Base-by-base conservation (phyloP, 2,329 filamentous ascomycete species). In the Sporothrix globosa region DNA sequence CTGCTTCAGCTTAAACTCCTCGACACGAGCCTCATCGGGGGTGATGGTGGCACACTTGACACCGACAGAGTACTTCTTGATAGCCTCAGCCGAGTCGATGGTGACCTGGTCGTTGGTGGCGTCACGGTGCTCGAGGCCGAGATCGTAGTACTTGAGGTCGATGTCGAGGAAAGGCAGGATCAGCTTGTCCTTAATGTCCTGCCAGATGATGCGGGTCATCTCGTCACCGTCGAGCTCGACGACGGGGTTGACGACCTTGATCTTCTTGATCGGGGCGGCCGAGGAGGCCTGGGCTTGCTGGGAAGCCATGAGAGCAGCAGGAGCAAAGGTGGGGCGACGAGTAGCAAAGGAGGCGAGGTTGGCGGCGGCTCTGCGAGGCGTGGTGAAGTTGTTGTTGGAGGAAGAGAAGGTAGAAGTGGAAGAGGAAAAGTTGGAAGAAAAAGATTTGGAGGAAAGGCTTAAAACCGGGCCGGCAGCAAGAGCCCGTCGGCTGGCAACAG, bases 41-140 rank as follows among this genome's bases (percentile, higher is more conserved):
- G 96, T 99, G 84, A 99, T 99, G 80, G 96, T 99, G 75, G 96
- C 96, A 82, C 96, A 99, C 87, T 99, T 99, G 85, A 99, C 93
- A 82, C 95, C 96, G 69, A 99, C 96, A 72, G 91, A 93, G 87
- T 98, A 97, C 87, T 97, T 97, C 88, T 97, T 94, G 85, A 98
- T 98, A 56, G 96, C 96, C 84, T 97, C 93, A 70, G 96, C 96
- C 69, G 95, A 92, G 79, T 98, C 96, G 76, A 94, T 81, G 73
- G 96, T 99, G 82, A 99, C 95, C 85, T 97, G 87, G 82, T 98
- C 96, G 81, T 96, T 90, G 80, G 96, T 98, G 88, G 97, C 83
- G 81, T 99, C 95, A 80, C 96, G 92, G 87, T 97, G 97, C 80
- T 92, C 90, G 74, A 98, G 88, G 73, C 96, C 96, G 77, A 97